Base-by-base conservation (phyloP, 2,329 filamentous ascomycete species). In the Nigrospora sphaerica region DNA sequence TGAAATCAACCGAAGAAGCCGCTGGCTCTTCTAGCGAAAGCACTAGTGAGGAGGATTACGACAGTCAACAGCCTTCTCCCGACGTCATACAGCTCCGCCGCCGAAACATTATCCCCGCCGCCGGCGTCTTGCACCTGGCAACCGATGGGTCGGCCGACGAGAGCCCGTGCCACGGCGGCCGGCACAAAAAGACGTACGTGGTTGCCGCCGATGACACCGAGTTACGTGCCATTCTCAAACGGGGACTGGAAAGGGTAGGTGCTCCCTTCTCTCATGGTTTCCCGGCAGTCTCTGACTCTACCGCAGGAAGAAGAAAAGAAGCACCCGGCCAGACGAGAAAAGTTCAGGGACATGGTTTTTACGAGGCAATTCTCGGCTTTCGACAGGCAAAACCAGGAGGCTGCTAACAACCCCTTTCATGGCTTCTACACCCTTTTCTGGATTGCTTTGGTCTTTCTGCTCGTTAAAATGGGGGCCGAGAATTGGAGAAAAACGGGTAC, bases 381-480 rank as follows among this genome's bases (percentile, higher is more conserved):
- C 61, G 86, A 91, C 62, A 74, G 83, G 12, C 81, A 86, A 52
- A 90, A 89, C 57, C 72, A 75, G 6, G 68, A 69, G 1, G 77
- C 79, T 2, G 74, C 77, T 4, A 80, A 83, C 41, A 88, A 81
- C 37, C 82, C 83, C 0, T 91, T 90, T 56, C 80, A 86, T 59
- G 87, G 87, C 31, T 91, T 91, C 67, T 90, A 87, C 57, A 86
- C 83, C 0, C 69, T 92, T 0, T 89, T 89, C 62, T 91, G 87
- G 86, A 75, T 89, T 40, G 74, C 75, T 10, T 80, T 88, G 51
- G 74, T 77, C 7, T 61, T 90, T 38, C 75, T 85, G 54, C 76
- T 89, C 48, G 57, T 85, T 32, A 81, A 81, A 58, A 80, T 87
- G 41, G 83, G 76, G 0, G 78, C 79, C 32, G 72, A 79, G 36